phyloP scores from a whole-genome alignment of 208 protist species.

The Tritrichomonas musculus region DNA sequence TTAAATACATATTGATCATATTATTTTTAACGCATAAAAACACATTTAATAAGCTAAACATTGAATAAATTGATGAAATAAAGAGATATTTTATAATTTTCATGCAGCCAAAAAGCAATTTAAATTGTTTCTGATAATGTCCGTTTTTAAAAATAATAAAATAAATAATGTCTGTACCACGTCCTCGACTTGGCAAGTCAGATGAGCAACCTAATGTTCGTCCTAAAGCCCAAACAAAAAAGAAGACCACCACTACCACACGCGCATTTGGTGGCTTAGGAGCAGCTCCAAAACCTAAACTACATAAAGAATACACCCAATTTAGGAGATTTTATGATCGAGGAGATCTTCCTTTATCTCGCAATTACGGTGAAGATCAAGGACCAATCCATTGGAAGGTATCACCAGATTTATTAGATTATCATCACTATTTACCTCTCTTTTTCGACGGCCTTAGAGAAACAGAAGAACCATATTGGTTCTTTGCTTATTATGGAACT shows the following conservation, averaged over 20 bases:
- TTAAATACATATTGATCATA: no score
- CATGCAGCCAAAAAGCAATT: no score
- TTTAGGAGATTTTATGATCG: slow-evolving; percentile 93
- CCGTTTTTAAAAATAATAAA: no score
- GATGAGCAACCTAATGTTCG: not conserved
- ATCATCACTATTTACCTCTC: slow-evolving; percentile 95
- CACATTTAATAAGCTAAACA: no score
- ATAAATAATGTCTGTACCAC: not conserved
- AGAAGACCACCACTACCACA: not conserved
- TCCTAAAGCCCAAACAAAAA: not conserved
- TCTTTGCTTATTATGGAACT: slow-evolving; percentile 67
- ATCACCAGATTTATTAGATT: slow-evolving; percentile 88
- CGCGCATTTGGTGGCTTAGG: not conserved
- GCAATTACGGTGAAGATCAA: slow-evolving; percentile 74
- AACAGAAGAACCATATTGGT: slow-evolving; percentile 87
- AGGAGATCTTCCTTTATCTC: slow-evolving; percentile 85
- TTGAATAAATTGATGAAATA: no score
- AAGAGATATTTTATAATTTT: no score
- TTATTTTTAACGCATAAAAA: no score
- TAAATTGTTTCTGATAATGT: no score
- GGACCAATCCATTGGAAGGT: slow-evolving; percentile 89
- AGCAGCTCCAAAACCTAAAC: not conserved
- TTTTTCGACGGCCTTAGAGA: slow-evolving; percentile 95
- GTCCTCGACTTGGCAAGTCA: not conserved
- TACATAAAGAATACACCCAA: slow-evolving; percentile 59